phyloP scores from a whole-genome alignment of 2,329 filamentous ascomycete genomes.

The Penicillium sp. region DNA sequence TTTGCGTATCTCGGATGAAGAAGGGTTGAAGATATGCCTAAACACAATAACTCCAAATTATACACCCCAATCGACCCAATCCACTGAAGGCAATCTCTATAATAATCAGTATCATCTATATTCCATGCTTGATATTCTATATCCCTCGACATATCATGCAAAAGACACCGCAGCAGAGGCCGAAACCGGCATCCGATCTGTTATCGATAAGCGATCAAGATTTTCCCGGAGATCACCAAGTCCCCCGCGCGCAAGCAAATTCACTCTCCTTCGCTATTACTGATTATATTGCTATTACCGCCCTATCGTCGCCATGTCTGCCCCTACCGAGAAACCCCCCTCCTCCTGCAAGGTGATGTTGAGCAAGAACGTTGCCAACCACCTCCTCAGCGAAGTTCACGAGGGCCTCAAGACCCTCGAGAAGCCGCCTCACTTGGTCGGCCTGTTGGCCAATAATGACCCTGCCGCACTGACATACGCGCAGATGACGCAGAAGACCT shows the following conservation, averaged over 20 bases:
- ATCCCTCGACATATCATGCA: neutral
- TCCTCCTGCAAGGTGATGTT: constrained; percentile 81
- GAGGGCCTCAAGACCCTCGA: constrained; percentile 64
- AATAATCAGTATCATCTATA: neutral
- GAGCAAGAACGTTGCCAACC: constrained; percentile 76
- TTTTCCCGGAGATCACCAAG: constrained; percentile 20
- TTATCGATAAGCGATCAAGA: constrained; percentile 35
- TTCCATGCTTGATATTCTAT: neutral
- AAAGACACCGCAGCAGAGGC: constrained; percentile 11
- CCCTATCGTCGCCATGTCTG: constrained; percentile 23
- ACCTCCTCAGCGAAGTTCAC: constrained; percentile 66
- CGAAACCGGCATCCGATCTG: constrained; percentile 25
- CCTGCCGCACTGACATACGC: constrained; percentile 88
- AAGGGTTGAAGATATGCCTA: neutral
- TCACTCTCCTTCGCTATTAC: constrained; percentile 7
- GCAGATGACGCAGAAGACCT: constrained; percentile 95
- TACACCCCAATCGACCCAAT: neutral
- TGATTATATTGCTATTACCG: neutral
- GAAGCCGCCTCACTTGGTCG: constrained; percentile 69
- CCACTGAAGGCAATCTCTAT: neutral
- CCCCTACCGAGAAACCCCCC: constrained; percentile 22
- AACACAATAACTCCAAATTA: neutral
- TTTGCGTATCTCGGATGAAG: neutral
- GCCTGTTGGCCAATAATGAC: constrained; percentile 86
- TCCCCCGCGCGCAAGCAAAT: constrained; percentile 9